Base-by-base conservation (phyloP, 1,284 basidiomycete species). In the Agroathelia rolfsii region DNA sequence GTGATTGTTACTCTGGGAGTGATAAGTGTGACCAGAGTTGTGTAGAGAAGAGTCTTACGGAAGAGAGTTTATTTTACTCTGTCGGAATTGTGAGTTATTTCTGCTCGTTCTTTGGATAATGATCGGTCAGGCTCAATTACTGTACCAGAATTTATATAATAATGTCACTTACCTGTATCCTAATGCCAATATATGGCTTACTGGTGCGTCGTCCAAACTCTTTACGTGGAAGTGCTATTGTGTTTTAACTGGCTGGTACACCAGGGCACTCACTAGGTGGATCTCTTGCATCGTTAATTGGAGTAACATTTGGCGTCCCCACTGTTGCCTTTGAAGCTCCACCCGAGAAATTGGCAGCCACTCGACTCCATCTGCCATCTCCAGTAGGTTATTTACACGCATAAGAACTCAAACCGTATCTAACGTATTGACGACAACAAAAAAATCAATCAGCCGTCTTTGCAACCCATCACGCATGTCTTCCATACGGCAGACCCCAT, bases 311-410 rank as follows among this genome's bases (percentile, higher is more conserved):
- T 49, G 95, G 93, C n/a, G 67, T 89, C 3, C 95, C 94, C 0
- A 82, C 79, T 2, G 80, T 98, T 25, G 79, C 93, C 0, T 96
- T 93, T 51, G 92, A 97, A 59, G 72, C 89, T 8, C 93, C 92
- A 0, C 93, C 89, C 11, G 95, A 98, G 50, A 70, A 78, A 9
- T 66, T 95, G 28, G 85, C 94, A 3, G 86, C 95, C 0, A 56
- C 68, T 15, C 76, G 95, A 23, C 72, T 99, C 4, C 88, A 92
- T 47, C 74, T 99, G 4, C 80, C 80, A 0, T 53, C 79, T n/a
- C 80, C 82, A 24, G 22, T 24, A 9, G n/a, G 9, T 9, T 9
- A 24, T 9, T 9, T n/a, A 9, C 22, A 9, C 9, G 22, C 22
- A 24, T 24, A 9, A 9, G n/a, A 24, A 24, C 22, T 9, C 9